A percentile compares a stretch with the other conserved stretches of the same genome.
Conservation (phyloP, 1,284 basidiomycete genomes). For the Phellopilus nigrolimitatus region DNA sequence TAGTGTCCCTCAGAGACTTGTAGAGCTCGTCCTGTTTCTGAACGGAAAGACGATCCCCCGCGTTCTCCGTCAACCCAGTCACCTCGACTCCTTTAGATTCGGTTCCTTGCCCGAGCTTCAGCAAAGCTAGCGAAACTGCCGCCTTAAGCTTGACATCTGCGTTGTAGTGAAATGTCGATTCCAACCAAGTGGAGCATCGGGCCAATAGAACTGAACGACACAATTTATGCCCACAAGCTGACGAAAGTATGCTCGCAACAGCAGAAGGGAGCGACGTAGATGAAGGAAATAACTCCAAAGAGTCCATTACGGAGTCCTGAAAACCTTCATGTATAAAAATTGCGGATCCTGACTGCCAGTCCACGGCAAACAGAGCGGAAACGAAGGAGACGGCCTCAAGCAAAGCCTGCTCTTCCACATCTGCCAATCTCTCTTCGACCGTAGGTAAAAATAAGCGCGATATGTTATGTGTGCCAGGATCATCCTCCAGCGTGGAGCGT, state of each 20-base stretch:
- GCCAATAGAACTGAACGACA: conserved; percentile 59
- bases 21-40: conserved; percentile 39
- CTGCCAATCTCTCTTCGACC: conserved; percentile 44
- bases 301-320: conserved; percentile 57
- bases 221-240: conserved; percentile 66
- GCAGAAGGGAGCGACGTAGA: conserved; percentile 40
- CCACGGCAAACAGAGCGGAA: conserved; percentile 71
- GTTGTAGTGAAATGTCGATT: conserved; percentile 46
- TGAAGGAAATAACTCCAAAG: conserved; percentile 56
- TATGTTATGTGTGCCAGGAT: conserved; percentile 45
- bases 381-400: conserved; percentile 58
- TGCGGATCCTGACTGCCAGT: conserved; percentile 55
- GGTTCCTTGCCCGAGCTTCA: conserved; percentile 67
- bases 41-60: conserved; percentile 42
- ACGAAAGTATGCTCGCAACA: conserved; percentile 66
- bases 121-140: conserved; percentile 66
- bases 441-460: conserved; percentile 43
- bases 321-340: conserved; percentile 61
- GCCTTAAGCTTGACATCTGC: conserved; percentile 47
- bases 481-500: conserved; percentile 34
- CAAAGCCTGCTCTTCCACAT: conserved; percentile 47
- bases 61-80: conserved; percentile 28
- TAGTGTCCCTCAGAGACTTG: conserved; percentile 23
- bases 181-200: conserved; percentile 58
- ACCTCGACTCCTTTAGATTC: conserved; percentile 31